These are phyloP conservation scores for Phytophthora chlamydospora DNA, from an alignment of 352 stramenopile species.

Conservation along the genomic window DNA sequence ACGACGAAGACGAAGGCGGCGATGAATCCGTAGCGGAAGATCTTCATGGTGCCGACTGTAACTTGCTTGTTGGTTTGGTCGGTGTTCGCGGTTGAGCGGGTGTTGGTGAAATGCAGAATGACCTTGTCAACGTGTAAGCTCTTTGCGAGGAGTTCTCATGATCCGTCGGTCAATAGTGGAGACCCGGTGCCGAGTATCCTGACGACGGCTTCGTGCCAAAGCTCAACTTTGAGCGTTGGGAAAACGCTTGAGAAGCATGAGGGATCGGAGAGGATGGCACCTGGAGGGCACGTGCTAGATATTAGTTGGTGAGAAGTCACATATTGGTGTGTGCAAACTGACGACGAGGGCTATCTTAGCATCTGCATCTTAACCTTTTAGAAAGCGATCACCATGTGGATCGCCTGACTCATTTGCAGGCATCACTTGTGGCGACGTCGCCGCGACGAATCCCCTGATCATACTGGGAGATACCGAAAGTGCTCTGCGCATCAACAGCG, in stretches of 20 bases:
- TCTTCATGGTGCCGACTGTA: background rate
- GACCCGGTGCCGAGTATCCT: background rate
- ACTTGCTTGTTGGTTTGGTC: background rate
- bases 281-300: constrained; percentile 2
- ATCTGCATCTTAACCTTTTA: background rate
- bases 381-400: background rate
- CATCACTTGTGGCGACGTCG: no score
- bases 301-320: background rate
- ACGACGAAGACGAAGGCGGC: constrained; percentile 12
- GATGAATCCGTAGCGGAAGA: constrained; percentile 15
- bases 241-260: background rate
- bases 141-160: background rate
- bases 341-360: background rate
- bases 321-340: no score
- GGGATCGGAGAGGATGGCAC: background rate
- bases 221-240: background rate
- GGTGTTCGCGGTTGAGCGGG: background rate
- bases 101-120: constrained; percentile 1
- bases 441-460: no score
- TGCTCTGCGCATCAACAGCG: background rate
- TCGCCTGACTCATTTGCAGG: no score
- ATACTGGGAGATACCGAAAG: background rate
- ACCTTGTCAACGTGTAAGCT: background rate
- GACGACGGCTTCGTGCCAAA: background rate
- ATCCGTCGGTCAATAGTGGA: background rate